Evolutionary conservation across 352 stramenopile genomes (phyloP), one percentile per base, ranked within the genome.

Genomic region (Pythium pyrilobum): DNA sequence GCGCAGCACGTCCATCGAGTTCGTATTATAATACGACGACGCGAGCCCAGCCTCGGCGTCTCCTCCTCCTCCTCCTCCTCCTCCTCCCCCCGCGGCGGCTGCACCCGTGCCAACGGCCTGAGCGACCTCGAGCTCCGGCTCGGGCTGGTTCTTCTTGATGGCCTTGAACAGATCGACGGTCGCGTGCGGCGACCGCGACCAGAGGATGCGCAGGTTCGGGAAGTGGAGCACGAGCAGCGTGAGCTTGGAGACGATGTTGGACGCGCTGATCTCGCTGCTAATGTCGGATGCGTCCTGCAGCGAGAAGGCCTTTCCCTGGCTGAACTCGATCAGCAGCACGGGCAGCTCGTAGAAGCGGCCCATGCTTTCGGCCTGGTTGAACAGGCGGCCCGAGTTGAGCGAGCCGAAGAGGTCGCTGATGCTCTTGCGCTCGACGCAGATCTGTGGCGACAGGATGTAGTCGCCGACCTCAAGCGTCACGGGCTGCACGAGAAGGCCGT

Each of bases 351-450:
- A 94, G 61, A 79, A 85, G 16, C 81, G 75, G 1, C 69, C 72
- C 81, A 94, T 94, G 64, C 71, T 89, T 55, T 92, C 81, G 0
- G 79, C 77, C 72, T 99, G 97, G 47, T 95, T 98, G 62, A 96
- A 99, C 23, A 99, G 77, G 48, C 97, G 70, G 5, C 97, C 96
- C 31, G 86, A 98, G 38, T 91, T 92, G 62, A 99, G 90, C 31
- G 89, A 98, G 18, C 94, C 87, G 62, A 97, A 98, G n/a, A 99
- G 77, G 71, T 99, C 97, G 56, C 79, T 89, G 37, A 94, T 77
- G 56, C 74, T 92, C 64, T 99, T 99, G 33, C 96, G 77, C 71
- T 99, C 97, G 2, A 99, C 81, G 61, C 94, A 98, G 56, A 99
- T 96, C 20, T 98, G 86, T 34, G 96, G 96, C 41, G 95, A 97